phyloP scores from a whole-genome alignment of 2,329 filamentous ascomycete genomes.

The Phialemoniopsis sp. region DNA sequence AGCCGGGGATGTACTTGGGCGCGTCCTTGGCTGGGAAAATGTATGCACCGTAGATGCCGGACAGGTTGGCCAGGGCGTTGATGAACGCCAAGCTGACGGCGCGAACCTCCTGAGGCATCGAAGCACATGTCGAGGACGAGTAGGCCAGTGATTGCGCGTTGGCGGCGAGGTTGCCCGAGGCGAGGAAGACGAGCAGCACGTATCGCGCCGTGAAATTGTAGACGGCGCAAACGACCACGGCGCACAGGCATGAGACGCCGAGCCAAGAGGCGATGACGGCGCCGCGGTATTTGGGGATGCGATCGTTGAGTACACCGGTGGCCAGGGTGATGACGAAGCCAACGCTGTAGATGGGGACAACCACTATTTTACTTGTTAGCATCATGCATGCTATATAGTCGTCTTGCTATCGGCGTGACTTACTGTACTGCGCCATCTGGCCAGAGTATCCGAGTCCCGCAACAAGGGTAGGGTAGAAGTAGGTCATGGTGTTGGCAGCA shows the following conservation, averaged over 20 bases:
- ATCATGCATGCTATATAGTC: not conserved
- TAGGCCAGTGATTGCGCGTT: constrained; percentile 48
- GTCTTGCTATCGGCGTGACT: too few relatives aligned
- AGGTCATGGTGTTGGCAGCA: constrained; percentile 39
- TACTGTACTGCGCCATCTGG: constrained; percentile 38
- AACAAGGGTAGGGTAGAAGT: constrained; percentile 49
- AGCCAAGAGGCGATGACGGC: constrained; percentile 45
- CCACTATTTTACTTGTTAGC: constrained; percentile 17
- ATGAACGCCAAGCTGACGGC: constrained; percentile 47
- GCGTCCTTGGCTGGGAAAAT: constrained; percentile 15
- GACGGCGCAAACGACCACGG: constrained; percentile 34
- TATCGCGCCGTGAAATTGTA: constrained; percentile 48
- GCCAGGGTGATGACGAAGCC: constrained; percentile 43
- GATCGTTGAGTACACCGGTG: constrained; percentile 42
- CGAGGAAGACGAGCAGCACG: constrained; percentile 48
- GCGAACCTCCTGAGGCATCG: constrained; percentile 41
- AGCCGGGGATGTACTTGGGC: constrained; percentile 3
- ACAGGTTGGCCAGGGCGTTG: constrained; percentile 48
- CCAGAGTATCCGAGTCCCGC: constrained; percentile 42
- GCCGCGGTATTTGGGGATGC: constrained; percentile 37
- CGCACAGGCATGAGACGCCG: constrained; percentile 27
- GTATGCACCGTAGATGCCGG: constrained; percentile 44
- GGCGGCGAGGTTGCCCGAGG: constrained; percentile 46
- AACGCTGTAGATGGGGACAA: constrained; percentile 45
- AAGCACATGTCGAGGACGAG: constrained; percentile 44